Base-by-base conservation (phyloP, 2,329 filamentous ascomycete genomes). In the Fusarium coffeatum region DNA sequence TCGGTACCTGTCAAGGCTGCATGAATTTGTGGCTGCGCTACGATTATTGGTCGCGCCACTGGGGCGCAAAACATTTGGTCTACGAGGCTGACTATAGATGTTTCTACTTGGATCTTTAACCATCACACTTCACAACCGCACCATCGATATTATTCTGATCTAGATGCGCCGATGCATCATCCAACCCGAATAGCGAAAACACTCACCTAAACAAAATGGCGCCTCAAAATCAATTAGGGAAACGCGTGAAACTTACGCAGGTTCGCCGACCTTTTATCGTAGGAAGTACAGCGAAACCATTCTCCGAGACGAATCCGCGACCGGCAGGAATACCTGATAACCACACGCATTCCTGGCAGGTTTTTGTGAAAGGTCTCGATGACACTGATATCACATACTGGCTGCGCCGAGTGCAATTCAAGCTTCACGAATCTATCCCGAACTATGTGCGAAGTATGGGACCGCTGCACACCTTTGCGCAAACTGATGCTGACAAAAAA, bases 351-450 rank as follows among this genome's bases (percentile, higher is more conserved):
- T 93, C 92, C 68, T 99, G 96, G 96, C 90, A 92, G 76, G 93
- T 98, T 69, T 98, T 97, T 80, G 93, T 99, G 61, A 92, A 92
- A 77, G 93, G 94, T 48, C 86, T 97, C 56, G 93, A 97, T 75
- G 93, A 93, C 79, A 92, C 93, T 64, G 93, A 97, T 77, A 92
- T 98, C 72, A 94, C 93, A 28, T 96, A 97, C 80, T 99, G 96
- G 94, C 87, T 98, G 72, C 93, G 95, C 62, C 95, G 97, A 76
- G 95, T 99, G 2, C 94, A 98, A 79, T 99, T 99, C 83, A 98
- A 98, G 81, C 89, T 99, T 18, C 95, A 98, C 85, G 94, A 98
- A 80, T 98, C 95, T 12, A 98, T 98, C 79, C 90, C 93, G 28
- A 97, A 98, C 80, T 92, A 92, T 60, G 87, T 96, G 23, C 92